Evolutionary conservation across 306 rosid genomes (phyloP), one percentile per base, ranked within the genome.

Genomic region (Corylus americana): DNA sequence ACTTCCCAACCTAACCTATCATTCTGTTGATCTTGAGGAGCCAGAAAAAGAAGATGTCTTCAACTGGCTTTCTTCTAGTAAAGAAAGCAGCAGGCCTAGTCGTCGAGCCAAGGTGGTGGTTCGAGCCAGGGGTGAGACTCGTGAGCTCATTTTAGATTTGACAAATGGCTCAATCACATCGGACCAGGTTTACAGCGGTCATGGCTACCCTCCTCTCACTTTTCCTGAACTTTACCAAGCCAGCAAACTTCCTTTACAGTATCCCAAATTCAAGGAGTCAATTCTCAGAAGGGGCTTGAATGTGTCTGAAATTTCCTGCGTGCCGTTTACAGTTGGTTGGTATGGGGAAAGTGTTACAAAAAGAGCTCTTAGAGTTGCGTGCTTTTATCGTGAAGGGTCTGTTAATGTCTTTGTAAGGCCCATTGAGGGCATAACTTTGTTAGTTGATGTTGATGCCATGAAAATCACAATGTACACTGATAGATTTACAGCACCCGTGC

Each of bases 301-400:
- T 54, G 73, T 92, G 57, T 87, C 93, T 22, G 89, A 92, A 84
- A 87, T 92, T 77, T 94, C 98, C 62, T 94, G 94, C 82, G 74
- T 92, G 2, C 97, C 98, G 47, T 85, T 92, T 31, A 91, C 97
- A n/a, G 48, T 88, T 25, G 98, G 98, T 70, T 94, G 97, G 97
- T 89, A 71, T 79, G 97, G 98, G 16, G 94, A 92, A 45, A 44
- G 82, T 20, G 74, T 76, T 29, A 87, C 93, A 55, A 86, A 55
- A 49, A 87, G 98, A 82, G 83, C 86, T 75, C 86, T 94, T 54
- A 92, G 88, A 81, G 90, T 88, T 16, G 78, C 74, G 27, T 90
- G 97, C 79, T 91, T 83, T 54, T 92, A 94, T 25, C 77, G 91
- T 51, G 96, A 89, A 64, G 94, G 89, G 48, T 72, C 93, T 0